These are phyloP conservation scores for Zanthoxylum bungeanum DNA, from an alignment of 345 rosid genomes.

Conservation along the genomic window DNA sequence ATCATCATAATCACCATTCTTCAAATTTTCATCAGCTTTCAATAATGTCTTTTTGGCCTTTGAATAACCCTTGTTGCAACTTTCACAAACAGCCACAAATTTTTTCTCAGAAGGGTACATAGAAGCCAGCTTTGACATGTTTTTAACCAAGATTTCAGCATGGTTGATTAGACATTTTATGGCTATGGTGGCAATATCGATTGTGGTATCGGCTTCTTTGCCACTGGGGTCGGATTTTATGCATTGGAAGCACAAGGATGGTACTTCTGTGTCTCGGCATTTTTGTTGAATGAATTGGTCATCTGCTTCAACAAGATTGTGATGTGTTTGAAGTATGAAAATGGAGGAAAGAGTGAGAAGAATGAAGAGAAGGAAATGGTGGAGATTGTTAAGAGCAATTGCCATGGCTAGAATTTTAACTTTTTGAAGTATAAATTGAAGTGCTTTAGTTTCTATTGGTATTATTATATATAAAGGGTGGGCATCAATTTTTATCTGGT, in stretches of 20 bases:
- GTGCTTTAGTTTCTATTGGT: neutral
- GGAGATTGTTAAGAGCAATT: neutral
- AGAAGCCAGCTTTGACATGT: slow-evolving; percentile 15
- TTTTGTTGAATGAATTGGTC: slow-evolving; percentile 4
- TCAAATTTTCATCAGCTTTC: neutral
- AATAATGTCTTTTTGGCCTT: neutral
- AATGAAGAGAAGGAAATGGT: neutral
- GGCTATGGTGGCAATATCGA: slow-evolving; percentile 15
- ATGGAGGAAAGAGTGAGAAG: neutral
- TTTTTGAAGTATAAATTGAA: neutral
- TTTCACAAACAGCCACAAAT: neutral
- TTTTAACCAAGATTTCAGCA: neutral
- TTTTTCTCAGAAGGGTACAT: neutral
- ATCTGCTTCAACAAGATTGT: slow-evolving; percentile 12
- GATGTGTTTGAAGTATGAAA: neutral
- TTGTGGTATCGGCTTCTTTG: neutral
- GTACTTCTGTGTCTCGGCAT: slow-evolving; percentile 20
- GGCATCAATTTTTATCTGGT: neutral
- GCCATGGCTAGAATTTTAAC: neutral
- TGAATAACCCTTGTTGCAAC: neutral
- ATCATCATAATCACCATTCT: slow-evolving; percentile 15
- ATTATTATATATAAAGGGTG: neutral
- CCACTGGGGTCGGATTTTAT: slow-evolving; percentile 21
- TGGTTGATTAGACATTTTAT: slow-evolving; percentile 18
- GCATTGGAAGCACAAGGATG: slow-evolving; percentile 23